Base-by-base conservation (phyloP, 2,329 filamentous ascomycete species). In the Tolypocladium pustulatum region DNA sequence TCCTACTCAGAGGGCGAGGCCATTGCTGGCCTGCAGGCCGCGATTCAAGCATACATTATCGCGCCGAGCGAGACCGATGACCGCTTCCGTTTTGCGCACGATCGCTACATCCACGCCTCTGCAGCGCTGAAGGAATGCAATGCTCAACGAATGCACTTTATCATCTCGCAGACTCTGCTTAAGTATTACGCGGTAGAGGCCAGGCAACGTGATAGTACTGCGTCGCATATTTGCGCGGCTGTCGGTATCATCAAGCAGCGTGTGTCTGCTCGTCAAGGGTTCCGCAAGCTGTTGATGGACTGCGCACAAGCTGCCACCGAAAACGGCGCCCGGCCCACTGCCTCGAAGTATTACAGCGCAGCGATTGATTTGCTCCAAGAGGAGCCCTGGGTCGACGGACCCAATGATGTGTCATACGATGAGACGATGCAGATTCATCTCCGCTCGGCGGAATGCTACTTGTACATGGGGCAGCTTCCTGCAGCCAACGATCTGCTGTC, bases 71-170 rank as follows among this genome's bases (percentile, higher is more conserved):
- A 94, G 62, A 86, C 86, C 1, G 93, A 97, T 66, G 91, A 96
- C 70, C 82, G 86, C 46, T 97, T 96, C 71, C 85, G 86, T 38
- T 97, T 97, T 70, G 86, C 87, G 38, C 92, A 97, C 70, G 92
- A 97, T 71, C 84, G 92, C 57, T 95, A 95, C 66, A 81, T 91
- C 56, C 85, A 89, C 68, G 90, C 90, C 20, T 86, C 90, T 7
- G 78, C 82, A 17, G 81, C 83, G 6, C 76, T 96, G 56, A 84
- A 82, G 61, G 86, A 92, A 68, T 85, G 83, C 66, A 85, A 88
- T 58, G 76, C 82, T 27, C 77, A 82, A 25, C 88, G 89, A 65
- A 97, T 97, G 92, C 91, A 97, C 72, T 97, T 92, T 65, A 85
- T 91, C 53, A 90, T 97, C 65, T 88, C 90, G 0, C 87, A 90